These are phyloP conservation scores for Saccharomyces hybrid DNA, from an alignment of 1,139 yeast genomes.

Conservation along the genomic window DNA sequence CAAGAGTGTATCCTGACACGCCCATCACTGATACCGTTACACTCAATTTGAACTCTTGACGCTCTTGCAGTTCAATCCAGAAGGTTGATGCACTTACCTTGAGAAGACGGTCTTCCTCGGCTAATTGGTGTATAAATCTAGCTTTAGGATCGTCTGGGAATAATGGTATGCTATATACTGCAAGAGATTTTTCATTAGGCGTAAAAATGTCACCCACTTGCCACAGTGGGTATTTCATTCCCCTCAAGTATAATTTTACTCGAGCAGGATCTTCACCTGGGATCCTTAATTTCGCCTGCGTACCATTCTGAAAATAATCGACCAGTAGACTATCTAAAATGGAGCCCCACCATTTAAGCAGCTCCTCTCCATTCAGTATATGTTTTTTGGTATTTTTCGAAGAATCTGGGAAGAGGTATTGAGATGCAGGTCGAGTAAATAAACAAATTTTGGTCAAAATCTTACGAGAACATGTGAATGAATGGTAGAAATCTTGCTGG, in stretches of 20 bases:
- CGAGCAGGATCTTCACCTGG: slow-evolving; percentile 61
- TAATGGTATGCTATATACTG: slow-evolving; percentile 63
- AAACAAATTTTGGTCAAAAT: slow-evolving; percentile 46
- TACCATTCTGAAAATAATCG: slow-evolving; percentile 8
- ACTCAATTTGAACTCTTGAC: slow-evolving; percentile 87
- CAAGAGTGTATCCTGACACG: slow-evolving; percentile 38
- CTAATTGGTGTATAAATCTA: slow-evolving; percentile 74
- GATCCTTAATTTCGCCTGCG: slow-evolving; percentile 45
- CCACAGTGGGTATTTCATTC: slow-evolving; percentile 35
- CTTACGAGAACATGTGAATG: slow-evolving; percentile 26
- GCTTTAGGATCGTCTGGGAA: slow-evolving; percentile 97
- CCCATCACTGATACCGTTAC: slow-evolving; percentile 84
- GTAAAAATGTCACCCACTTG: slow-evolving; percentile 43
- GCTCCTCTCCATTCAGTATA: slow-evolving; percentile 53
- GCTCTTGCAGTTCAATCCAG: slow-evolving; percentile 74
- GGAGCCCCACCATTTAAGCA: slow-evolving; percentile 84
- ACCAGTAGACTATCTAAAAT: slow-evolving; percentile 38
- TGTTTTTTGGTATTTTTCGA: slow-evolving; percentile 57
- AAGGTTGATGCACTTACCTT: slow-evolving; percentile 45
- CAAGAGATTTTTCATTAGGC: slow-evolving; percentile 32
- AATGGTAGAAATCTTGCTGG: neutral
- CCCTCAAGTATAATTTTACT: slow-evolving; percentile 34
- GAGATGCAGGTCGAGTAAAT: slow-evolving; percentile 81
- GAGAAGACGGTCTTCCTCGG: slow-evolving; percentile 59
- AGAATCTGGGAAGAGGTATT: slow-evolving; percentile 77